These are phyloP conservation scores for Populus trichocarpa DNA, from an alignment of 441 rosid genomes.

Conservation along the genomic window DNA sequence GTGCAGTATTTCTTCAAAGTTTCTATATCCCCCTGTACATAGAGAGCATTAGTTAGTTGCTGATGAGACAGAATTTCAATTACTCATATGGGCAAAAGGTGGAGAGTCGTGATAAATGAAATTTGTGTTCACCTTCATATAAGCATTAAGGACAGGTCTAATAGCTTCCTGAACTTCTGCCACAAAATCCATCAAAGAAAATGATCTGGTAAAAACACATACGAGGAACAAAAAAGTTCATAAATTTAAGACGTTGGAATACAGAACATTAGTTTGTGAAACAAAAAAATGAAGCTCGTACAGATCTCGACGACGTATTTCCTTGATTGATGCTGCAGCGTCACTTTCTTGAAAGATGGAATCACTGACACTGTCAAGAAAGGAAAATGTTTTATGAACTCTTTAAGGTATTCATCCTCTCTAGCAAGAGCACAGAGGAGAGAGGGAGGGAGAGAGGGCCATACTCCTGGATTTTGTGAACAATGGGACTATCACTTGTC, in stretches of 20 bases:
- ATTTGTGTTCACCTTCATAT: constrained; percentile 51
- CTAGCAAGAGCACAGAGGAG: background rate
- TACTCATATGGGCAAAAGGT: background rate
- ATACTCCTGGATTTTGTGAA: constrained; percentile 97
- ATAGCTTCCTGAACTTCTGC: constrained; percentile 82
- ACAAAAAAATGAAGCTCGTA: constrained; percentile 35
- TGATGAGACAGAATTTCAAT: background rate
- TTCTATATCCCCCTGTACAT: constrained; percentile 61
- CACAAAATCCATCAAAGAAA: constrained; percentile 85
- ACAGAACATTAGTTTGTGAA: constrained; percentile 10
- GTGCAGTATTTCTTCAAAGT: constrained; percentile 78
- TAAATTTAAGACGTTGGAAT: background rate
- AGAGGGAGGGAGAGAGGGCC: constrained; percentile 1
- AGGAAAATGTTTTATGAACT: constrained; percentile 14
- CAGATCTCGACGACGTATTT: constrained; percentile 88
- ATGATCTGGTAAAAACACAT: constrained; percentile 41
- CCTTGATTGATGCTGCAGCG: constrained; percentile 79
- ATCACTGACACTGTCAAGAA: constrained; percentile 70
- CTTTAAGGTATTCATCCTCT: constrained; percentile 1
- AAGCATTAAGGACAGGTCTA: constrained; percentile 76
- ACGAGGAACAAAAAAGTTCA: background rate
- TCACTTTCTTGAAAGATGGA: constrained; percentile 82
- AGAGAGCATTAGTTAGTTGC: background rate
- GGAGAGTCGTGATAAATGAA: background rate
- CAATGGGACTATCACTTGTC: constrained; percentile 84